Percentiles rank a stretch among this genome's conserved stretches.
Conservation (phyloP, 257 asterid species). For the Forsythia viridissima region DNA sequence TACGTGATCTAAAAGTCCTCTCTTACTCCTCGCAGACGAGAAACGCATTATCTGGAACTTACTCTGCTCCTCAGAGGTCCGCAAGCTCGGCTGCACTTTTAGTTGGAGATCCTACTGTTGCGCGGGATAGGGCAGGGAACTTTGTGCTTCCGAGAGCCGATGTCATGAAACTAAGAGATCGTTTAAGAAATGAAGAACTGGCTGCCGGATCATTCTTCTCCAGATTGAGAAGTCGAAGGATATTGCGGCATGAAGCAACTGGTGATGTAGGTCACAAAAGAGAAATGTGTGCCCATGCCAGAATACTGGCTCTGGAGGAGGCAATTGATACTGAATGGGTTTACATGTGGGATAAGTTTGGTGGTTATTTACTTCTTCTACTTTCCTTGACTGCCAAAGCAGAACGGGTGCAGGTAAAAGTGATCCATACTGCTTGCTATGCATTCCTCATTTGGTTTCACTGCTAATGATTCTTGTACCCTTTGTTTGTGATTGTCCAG, state of each 20-base stretch:
- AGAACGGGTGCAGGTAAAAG: conserved; percentile 91
- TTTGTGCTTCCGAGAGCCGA: conserved; percentile 98
- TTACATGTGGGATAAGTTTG: conserved; percentile 99
- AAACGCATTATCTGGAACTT: conserved; percentile 95
- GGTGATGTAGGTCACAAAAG: conserved; percentile 87
- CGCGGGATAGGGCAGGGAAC: conserved; percentile 94
- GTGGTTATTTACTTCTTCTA: conserved; percentile 96
- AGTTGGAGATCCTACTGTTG: conserved; percentile 95
- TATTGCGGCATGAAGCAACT: conserved; percentile 67
- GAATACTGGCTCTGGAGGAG: conserved; percentile 95
- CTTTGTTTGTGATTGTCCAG: conserved; percentile 42
- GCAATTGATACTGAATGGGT: conserved; percentile 99
- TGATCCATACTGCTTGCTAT: conserved; percentile 22
- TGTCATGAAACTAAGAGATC: conserved; percentile 96
- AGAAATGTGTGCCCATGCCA: conserved; percentile 99
- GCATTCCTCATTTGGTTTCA: conserved; percentile 14
- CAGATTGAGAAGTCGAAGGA: conserved; percentile 60
- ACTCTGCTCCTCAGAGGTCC: conserved; percentile 99
- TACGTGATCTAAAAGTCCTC: conserved; percentile 21
- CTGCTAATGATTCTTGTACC: conserved; percentile 10
- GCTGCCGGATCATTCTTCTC: conserved; percentile 84
- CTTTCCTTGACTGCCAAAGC: conserved; percentile 99
- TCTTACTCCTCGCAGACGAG: conserved; percentile 66
- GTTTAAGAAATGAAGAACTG: conserved; percentile 90
- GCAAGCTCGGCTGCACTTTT: conserved; percentile 98